Conservation (phyloP, 768 basidiomycete genomes). For the Lactarius hengduanensis region DNA sequence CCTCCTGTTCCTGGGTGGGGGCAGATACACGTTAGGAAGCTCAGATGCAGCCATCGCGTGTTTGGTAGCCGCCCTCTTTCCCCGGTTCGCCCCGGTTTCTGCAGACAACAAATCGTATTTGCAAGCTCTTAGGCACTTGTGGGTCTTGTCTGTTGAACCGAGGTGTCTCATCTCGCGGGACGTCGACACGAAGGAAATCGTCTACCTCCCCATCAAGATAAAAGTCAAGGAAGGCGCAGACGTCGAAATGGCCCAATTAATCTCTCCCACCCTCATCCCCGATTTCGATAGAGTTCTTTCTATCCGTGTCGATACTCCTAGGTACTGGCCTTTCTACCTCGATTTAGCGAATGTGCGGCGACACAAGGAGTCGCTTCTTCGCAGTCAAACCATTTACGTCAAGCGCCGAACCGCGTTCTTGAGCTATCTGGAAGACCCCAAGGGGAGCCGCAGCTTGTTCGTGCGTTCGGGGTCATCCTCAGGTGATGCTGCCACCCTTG, state of each 20-base stretch:
- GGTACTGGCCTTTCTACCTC: conserved; percentile 93
- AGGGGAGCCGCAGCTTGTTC: conserved; percentile 89
- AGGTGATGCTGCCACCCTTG: conserved; percentile 80
- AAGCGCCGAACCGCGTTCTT: conserved; percentile 91
- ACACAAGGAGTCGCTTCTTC: conserved; percentile 68
- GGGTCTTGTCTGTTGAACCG: conserved; percentile 95
- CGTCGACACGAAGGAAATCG: conserved; percentile 86
- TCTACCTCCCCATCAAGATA: conserved; percentile 91
- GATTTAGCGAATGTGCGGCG: conserved; percentile 66
- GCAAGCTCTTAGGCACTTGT: conserved; percentile 91
- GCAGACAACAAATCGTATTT: conserved; percentile 89
- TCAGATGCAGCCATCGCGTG: conserved; percentile 90
- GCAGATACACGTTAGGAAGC: conserved; percentile 87
- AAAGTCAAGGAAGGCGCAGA: conserved; percentile 66
- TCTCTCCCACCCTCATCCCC: conserved; percentile 91
- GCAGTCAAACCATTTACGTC: conserved; percentile 82
- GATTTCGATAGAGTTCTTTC: conserved; percentile 79
- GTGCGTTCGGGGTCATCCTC: conserved; percentile 83
- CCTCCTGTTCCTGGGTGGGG: conserved; percentile 89
- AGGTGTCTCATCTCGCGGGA: conserved; percentile 89
- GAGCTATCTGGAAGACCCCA: conserved; percentile 91
- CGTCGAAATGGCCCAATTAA: conserved; percentile 69
- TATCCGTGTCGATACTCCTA: conserved; percentile 87
- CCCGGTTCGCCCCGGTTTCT: conserved; percentile 74
- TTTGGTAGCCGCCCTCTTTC: conserved; percentile 90